Conservation (phyloP, 2,329 filamentous ascomycete species). For the Fusarium temperatum region DNA sequence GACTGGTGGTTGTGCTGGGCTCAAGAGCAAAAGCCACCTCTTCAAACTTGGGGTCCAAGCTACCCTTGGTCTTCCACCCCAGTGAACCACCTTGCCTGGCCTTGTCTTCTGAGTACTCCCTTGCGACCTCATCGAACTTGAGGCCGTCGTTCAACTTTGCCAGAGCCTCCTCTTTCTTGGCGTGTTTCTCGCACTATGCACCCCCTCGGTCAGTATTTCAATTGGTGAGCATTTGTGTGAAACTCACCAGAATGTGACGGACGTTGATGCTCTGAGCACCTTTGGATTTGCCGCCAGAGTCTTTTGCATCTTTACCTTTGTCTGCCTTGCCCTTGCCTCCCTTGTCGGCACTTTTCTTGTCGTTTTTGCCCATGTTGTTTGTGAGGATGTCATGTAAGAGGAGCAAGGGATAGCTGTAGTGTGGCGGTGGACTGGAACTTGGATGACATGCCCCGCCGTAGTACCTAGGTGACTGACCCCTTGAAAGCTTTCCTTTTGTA, state of each 20-base stretch:
- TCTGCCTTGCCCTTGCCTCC: constrained; percentile 38
- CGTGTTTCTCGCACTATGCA: constrained; percentile 74
- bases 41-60: constrained; percentile 74
- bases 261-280: constrained; percentile 77
- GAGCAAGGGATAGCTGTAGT: constrained; percentile 4
- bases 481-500: constrained; percentile 8
- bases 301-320: constrained; percentile 39
- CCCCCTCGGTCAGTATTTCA: constrained; percentile 9
- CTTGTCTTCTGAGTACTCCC: constrained; percentile 80
- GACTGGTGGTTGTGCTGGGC: constrained; percentile 69
- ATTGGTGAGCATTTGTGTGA: background rate
- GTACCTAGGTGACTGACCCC: constrained; percentile 15
- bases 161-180: constrained; percentile 80
- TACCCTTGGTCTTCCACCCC: constrained; percentile 77
- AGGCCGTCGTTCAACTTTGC: constrained; percentile 71
- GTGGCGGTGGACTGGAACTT: constrained; percentile 12
- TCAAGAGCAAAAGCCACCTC: constrained; percentile 76
- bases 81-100: constrained; percentile 74
- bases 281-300: constrained; percentile 52
- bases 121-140: constrained; percentile 80
- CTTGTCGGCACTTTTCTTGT: constrained; percentile 54
- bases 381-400: constrained; percentile 5
- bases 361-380: constrained; percentile 50
- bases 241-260: constrained; percentile 71
- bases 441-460: constrained; percentile 28